Percentiles rank a stretch among this genome's conserved stretches.
Conservation (phyloP, 441 rosid genomes). For the Croton setiger region DNA sequence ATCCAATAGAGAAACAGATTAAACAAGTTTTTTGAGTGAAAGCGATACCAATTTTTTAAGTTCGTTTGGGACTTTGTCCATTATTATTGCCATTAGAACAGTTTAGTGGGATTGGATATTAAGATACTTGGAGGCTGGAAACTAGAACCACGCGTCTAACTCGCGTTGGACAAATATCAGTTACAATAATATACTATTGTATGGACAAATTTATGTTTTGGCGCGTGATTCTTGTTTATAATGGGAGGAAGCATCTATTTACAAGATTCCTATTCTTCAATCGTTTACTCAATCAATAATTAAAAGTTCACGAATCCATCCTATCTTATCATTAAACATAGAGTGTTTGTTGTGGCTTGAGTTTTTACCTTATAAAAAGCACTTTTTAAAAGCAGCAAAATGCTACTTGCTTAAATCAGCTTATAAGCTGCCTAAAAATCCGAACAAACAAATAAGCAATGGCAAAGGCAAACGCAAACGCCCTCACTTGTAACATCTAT, state of each 20-base stretch:
- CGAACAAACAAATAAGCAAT: too few relatives aligned
- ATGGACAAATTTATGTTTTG: background rate
- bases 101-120: background rate
- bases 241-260: background rate
- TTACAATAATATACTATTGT: background rate
- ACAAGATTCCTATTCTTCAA: background rate
- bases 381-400: too few relatives aligned
- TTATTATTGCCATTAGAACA: constrained; percentile 3
- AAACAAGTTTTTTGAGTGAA: background rate
- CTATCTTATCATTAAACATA: too few relatives aligned
- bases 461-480: too few relatives aligned
- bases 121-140: background rate
- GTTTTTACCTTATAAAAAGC: too few relatives aligned
- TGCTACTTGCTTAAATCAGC: too few relatives aligned
- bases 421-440: too few relatives aligned
- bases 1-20: background rate
- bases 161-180: background rate
- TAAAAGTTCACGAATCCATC: too few relatives aligned
- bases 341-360: too few relatives aligned
- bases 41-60: background rate
- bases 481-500: too few relatives aligned
- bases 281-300: too few relatives aligned
- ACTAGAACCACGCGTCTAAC: constrained; percentile 10
- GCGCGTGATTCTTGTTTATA: background rate
- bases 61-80: constrained; percentile 24